Base-by-base conservation (phyloP, 768 basidiomycete genomes). In the Obba rivulosa region DNA sequence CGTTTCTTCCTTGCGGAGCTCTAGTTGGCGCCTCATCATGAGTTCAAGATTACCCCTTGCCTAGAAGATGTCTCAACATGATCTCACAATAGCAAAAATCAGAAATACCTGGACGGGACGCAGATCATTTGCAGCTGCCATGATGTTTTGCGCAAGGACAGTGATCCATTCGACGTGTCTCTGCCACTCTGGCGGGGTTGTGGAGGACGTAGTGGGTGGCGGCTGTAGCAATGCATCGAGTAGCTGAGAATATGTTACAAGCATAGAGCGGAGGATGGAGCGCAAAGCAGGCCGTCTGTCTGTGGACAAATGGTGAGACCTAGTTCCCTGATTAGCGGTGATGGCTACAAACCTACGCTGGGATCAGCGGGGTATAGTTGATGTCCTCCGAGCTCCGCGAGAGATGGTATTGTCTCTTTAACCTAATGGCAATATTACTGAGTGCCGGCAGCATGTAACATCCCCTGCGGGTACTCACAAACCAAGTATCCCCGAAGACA, bases 401-500 rank as follows among this genome's bases (percentile, higher is more conserved):
- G 67, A 2, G 87, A 87, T 1, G 87, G 85, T 23, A 91, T 82
- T 14, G 73, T 81, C 59, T 92, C 90, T 59, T 92, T 87, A 45
- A 93, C 80, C 88, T 92, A 52, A 13, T 11, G 35, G 31, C 16
- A 4, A 45, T 20, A 43, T 43, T 28, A 16, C 16, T 16, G 13
- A 34, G 24, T 3, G 11, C 37, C n/a, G n/a, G 44, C 37, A 41
- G 31, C 17, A 38, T 20, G 39, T 16, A 42, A 24, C 28, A 8
- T 28, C 20, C 4, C 1, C 45, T 3, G 2, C 37, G 18, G 38
- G 31, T 57, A 63, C 87, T 66, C 70, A 92, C 89, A 79, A 85
- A 85, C 87, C 89, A 95, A 58, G 76, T 76, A 63, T 93, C 88
- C n/a, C 89, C 91, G 66, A 86, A 95, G 14, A 84, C 85, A 45